phyloP scores from a whole-genome alignment of 495 filamentous ascomycete genomes.

The Xylaria telfairii region DNA sequence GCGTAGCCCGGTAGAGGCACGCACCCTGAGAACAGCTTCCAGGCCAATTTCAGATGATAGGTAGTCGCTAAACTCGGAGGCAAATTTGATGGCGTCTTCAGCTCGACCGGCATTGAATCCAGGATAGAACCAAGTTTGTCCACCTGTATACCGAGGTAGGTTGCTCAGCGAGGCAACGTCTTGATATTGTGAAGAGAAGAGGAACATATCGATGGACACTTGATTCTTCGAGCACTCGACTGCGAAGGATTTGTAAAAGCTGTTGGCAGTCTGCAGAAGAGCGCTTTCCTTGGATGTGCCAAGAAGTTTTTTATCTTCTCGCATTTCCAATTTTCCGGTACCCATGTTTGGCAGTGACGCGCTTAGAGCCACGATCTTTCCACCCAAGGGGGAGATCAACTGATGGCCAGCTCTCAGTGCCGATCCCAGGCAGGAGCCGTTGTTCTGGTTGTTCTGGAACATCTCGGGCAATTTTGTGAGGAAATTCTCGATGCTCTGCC shows the following conservation, averaged over 20 bases:
- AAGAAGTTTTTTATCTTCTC: constrained; percentile 95
- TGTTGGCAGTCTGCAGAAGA: constrained; percentile 87
- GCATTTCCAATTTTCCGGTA: constrained; percentile 86
- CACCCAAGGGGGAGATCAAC: constrained; percentile 89
- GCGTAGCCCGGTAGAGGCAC: constrained; percentile 90
- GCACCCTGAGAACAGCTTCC: constrained; percentile 93
- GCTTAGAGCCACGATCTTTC: constrained; percentile 90
- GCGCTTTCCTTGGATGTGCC: constrained; percentile 90
- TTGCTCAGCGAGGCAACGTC: constrained; percentile 96
- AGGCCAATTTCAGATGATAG: constrained; percentile 94
- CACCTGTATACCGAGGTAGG: constrained; percentile 92
- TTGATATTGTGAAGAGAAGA: constrained; percentile 96
- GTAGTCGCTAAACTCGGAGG: constrained; percentile 93
- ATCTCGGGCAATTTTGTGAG: constrained; percentile 90
- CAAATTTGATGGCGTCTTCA: constrained; percentile 98
- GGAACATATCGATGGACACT: constrained; percentile 98
- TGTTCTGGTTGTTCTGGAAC: constrained; percentile 93
- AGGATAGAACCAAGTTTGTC: constrained; percentile 98
- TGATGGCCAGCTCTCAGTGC: constrained; percentile 93
- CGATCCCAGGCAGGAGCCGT: constrained; percentile 87
- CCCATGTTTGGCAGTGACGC: constrained; percentile 91
- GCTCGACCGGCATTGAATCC: constrained; percentile 93
- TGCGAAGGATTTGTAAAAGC: constrained; percentile 99
- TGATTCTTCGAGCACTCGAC: constrained; percentile 99
- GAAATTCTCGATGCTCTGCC: constrained; percentile 88